These are phyloP conservation scores for Sporothrix inflata DNA, from an alignment of 2,329 filamentous ascomycete species.

Conservation along the genomic window DNA sequence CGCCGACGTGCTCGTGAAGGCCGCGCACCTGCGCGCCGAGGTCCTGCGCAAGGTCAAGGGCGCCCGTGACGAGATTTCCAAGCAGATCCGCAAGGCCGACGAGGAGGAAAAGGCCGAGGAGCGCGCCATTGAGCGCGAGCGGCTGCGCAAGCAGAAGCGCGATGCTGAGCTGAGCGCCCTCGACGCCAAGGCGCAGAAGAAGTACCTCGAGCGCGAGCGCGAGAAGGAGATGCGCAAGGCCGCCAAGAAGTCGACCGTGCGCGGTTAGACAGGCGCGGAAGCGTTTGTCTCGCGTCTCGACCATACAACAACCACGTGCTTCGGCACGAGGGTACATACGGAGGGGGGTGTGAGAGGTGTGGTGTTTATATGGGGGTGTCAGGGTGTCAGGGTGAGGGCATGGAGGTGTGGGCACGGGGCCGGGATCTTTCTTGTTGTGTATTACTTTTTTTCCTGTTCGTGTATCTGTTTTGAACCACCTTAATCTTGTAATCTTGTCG, in stretches of 20 bases:
- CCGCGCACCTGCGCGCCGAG: conserved; percentile 86
- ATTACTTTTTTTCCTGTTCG: conserved; percentile 1
- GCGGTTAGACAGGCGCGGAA: conserved; percentile 45
- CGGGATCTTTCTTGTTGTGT: conserved; percentile 1
- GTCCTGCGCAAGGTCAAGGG: conserved; percentile 81
- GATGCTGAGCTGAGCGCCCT: conserved; percentile 78
- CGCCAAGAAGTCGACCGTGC: conserved; percentile 58
- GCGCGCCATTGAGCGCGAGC: conserved; percentile 70
- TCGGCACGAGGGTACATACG: neutral
- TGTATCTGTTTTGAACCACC: neutral
- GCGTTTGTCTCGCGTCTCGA: neutral
- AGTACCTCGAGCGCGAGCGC: conserved; percentile 78
- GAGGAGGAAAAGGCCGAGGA: conserved; percentile 84
- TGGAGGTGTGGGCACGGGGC: neutral
- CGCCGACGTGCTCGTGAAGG: conserved; percentile 76
- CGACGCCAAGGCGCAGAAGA: conserved; percentile 82
- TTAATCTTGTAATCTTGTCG: conserved; percentile 21
- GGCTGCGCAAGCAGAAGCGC: conserved; percentile 84
- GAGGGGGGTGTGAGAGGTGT: neutral
- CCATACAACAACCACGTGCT: neutral
- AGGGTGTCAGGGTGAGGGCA: neutral
- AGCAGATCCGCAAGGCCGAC: conserved; percentile 75
- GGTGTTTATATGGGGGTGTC: neutral
- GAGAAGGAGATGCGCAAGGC: conserved; percentile 69
- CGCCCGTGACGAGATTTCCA: conserved; percentile 78